Conservation (phyloP, 192 early-diverging fungal genomes). For the Spinellus fusiger region DNA sequence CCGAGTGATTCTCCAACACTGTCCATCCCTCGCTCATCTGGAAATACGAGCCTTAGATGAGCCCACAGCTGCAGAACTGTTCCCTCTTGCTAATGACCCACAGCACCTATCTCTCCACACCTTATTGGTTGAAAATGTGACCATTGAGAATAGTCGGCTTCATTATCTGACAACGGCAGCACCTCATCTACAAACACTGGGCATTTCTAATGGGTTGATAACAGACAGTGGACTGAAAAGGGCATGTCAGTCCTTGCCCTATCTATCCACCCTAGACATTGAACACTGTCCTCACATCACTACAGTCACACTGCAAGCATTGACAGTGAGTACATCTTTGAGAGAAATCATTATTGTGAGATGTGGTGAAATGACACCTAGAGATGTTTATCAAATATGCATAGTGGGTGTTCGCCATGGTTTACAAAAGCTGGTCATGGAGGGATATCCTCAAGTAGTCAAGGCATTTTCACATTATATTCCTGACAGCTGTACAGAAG, state of each 20-base stretch:
- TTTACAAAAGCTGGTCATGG: too few species aligned
- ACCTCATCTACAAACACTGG: background rate
- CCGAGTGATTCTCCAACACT: background rate
- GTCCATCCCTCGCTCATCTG: background rate
- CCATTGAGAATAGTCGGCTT: background rate
- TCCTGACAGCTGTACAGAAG: too few species aligned
- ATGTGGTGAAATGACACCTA: background rate
- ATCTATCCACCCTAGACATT: too few species aligned
- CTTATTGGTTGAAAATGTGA: slow-evolving; percentile 1
- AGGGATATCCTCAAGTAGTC: too few species aligned
- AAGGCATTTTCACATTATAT: too few species aligned
- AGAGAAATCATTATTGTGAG: background rate
- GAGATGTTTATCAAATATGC: background rate
- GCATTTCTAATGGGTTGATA: too few species aligned
- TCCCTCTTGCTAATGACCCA: background rate
- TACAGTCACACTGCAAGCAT: background rate
- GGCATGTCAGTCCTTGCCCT: too few species aligned
- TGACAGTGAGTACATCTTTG: background rate
- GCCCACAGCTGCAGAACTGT: background rate
- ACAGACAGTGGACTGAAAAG: too few species aligned
- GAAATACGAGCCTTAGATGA: background rate
- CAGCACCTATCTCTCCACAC: background rate
- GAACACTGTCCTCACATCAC: slow-evolving; percentile 3
- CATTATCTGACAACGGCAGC: background rate
- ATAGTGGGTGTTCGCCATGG: too few species aligned